Conservation (phyloP, 2,329 filamentous ascomycete genomes). For the Dryadomyces sulphureus region DNA sequence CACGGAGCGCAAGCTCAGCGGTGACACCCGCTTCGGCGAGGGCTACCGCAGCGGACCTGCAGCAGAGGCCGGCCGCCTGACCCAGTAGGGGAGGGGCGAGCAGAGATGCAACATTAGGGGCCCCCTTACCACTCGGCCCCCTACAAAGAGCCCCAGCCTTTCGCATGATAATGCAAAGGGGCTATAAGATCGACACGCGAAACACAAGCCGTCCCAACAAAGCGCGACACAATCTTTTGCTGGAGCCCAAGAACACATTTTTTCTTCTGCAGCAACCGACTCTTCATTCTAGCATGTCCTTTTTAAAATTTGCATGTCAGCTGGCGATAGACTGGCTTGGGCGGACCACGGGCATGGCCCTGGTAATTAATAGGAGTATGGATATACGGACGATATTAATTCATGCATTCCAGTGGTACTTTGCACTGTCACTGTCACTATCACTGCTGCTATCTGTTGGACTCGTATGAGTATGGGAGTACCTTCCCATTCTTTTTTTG, state of each 20-base stretch:
- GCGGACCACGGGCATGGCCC: too few relatives aligned
- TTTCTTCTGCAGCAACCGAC: background rate
- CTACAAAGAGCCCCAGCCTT: too few relatives aligned
- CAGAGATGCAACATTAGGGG: too few relatives aligned
- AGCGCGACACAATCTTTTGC: too few relatives aligned
- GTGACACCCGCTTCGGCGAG: slow-evolving; percentile 8
- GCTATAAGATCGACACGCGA: too few relatives aligned
- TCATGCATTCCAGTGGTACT: background rate
- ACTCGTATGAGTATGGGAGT: background rate
- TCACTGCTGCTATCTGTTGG: slow-evolving; percentile 11
- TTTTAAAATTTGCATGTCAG: background rate
- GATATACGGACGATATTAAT: background rate
- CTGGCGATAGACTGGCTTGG: too few relatives aligned
- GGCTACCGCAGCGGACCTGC: slow-evolving; percentile 3
- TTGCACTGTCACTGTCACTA: too few relatives aligned
- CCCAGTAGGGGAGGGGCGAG: slow-evolving; percentile 11
- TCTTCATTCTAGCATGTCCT: background rate
- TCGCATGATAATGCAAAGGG: too few relatives aligned
- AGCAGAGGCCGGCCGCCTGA: slow-evolving; percentile 2
- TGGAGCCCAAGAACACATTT: too few relatives aligned
- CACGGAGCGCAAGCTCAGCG: slow-evolving; percentile 7
- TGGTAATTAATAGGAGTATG: background rate
- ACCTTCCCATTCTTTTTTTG: too few relatives aligned
- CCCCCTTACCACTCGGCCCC: too few relatives aligned
- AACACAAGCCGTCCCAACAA: too few relatives aligned